Evolutionary conservation across 169 alveolate species (phyloP), one percentile per base, ranked within the genome.

Genomic region (Cytauxzoon felis): DNA sequence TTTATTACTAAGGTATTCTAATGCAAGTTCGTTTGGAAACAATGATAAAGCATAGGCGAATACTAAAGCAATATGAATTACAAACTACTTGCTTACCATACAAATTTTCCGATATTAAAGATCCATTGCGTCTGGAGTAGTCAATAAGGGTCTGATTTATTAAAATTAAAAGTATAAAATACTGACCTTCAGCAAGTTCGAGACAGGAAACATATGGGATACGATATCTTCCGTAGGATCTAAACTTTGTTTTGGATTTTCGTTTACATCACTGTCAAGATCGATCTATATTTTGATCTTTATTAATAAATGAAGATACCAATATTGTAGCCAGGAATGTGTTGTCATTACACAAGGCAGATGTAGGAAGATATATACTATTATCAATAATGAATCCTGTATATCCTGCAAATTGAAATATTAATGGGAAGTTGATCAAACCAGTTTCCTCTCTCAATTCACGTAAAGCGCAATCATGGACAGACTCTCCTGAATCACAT

Each of bases 361-460:
- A 18, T 18, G 66, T 56, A n/a, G 66, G 66, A 18, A 56, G 45
- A 23, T 45, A 27, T 16, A 52, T 49, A 56, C 66, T 56, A n/a
- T 40, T 56, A 3, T 0, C 32, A 1, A 56, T 16, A 5, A 40
- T 18, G 5, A 30, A 33, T 4, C 66, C 66, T 6, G 66, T 56
- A 56, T 56, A 56, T 16, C 66, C 66, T 56, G 42, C 7, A 36
- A 2, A 18, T n/a, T 38, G 34, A n/a, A 21, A 40, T 56, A 13
- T 33, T n/a, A 56, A 40, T 23, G 34, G 21, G 2, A 2, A 21
- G 1, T 9, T 19, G 27, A 7, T 16, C 56, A 7, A 16, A 56
- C 66, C 66, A 0, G 66, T 56, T 56, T 56, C 66, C 66, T 56
- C 66, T 30, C n/a, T 56, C 26, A 56, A 56, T 56, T 56, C 66